Base-by-base conservation (phyloP, 139 green algal genomes). In the Chlorokybus atmophyticus region DNA sequence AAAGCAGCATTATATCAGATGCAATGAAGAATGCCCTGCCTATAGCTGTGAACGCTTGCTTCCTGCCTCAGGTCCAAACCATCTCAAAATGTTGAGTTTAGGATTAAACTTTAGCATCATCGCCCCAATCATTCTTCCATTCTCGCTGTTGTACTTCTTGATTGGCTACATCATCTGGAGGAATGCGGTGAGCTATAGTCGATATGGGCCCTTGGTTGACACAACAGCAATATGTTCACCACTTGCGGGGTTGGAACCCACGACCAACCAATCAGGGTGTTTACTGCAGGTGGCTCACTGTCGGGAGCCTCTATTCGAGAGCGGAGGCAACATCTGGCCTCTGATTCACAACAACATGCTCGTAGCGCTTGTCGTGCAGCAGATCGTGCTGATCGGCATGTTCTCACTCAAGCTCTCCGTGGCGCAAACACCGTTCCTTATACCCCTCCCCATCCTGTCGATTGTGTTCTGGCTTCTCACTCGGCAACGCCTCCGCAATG, bases 401-500 rank as follows among this genome's bases (percentile, higher is more conserved):
- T 56, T 68, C 55, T 39, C 30, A 0, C 24, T 69, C 42, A 69
- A 69, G 60, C 19, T 50, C 23, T 27, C 53, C n/a, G 28, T 4
- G 5, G 8, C 24, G 6, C 38, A 52, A 32, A 35, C 40, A 5
- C 47, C 38, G 19, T 68, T 54, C 29, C 38, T 56, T 24, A 32
- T 64, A 24, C 60, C 60, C 19, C 56, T 69, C 28, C 60, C 56
- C 0, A 29, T 68, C 0, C 7, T 69, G 3, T 66, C 60, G 29
- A 3, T 67, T 23, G 17, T 68, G 32, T 66, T 56, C 8, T n/a
- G n/a, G n/a, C n/a, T n/a, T n/a, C n/a, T n/a, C n/a, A n/a, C n/a
- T n/a, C n/a, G n/a, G n/a, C n/a, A n/a, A n/a, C n/a, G n/a, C n/a
- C n/a, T n/a, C n/a, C n/a, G n/a, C n/a, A n/a, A n/a, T n/a, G n/a